A percentile compares a stretch with the other conserved stretches of the same genome.
These are phyloP conservation scores for Fusarium musae DNA, from an alignment of 2,329 filamentous ascomycete genomes.

Conservation along the genomic window DNA sequence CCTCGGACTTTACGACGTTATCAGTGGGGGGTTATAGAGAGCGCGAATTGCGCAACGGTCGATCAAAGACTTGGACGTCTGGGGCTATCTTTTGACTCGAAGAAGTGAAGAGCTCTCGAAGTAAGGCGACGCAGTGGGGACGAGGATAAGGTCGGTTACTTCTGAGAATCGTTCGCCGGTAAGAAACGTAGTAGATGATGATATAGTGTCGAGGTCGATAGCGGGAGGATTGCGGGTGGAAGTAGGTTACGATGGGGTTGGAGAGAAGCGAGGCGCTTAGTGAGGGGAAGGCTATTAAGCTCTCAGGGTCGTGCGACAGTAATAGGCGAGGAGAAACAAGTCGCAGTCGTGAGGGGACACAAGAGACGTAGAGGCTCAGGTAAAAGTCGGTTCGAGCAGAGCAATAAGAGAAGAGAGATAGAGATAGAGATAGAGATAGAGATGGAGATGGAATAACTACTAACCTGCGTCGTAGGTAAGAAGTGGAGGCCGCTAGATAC, in stretches of 20 bases:
- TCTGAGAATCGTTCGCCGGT: constrained; percentile 15
- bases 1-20: constrained; percentile 14
- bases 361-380: neutral
- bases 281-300: constrained; percentile 36
- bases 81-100: constrained; percentile 12
- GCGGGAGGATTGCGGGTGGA: constrained; percentile 9
- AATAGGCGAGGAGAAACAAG: constrained; percentile 10
- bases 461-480: constrained; percentile 17
- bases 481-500: constrained; percentile 32
- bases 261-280: constrained; percentile 29
- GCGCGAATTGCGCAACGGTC: constrained; percentile 45
- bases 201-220: constrained; percentile 12
- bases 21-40: constrained; percentile 25
- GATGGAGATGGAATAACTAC: constrained; percentile 22
- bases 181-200: neutral
- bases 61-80: constrained; percentile 15
- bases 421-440: constrained; percentile 12
- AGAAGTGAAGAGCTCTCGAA: constrained; percentile 14
- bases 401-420: constrained; percentile 10
- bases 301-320: constrained; percentile 35
- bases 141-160: neutral
- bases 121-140: neutral
- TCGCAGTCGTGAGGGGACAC: constrained; percentile 10
- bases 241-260: constrained; percentile 28
- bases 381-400: neutral